A percentile compares a stretch with the other conserved stretches of the same genome.
Evolutionary conservation across 176 grass and related monocot species (phyloP).

Genomic region (Cenchrus americanus): DNA sequence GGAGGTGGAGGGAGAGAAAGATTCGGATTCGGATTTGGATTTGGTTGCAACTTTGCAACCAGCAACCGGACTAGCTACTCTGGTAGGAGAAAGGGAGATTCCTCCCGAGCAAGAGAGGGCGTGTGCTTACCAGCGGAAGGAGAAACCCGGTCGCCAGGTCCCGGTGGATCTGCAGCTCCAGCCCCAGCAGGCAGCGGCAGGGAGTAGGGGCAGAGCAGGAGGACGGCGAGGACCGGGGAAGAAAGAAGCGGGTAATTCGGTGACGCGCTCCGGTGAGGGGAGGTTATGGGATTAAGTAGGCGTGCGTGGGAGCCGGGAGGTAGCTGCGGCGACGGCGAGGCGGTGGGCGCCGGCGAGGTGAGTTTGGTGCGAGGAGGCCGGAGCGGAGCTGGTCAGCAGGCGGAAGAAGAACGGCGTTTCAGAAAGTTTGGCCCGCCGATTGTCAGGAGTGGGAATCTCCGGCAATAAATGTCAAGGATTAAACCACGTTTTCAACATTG

Average conservation of each 20-base stretch:
- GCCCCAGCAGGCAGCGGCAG: neutral
- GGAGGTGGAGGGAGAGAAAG: neutral
- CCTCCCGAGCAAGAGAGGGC: too few relatives aligned
- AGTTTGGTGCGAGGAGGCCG: neutral
- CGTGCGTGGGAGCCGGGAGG: neutral
- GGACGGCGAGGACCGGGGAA: neutral
- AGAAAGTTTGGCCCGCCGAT: neutral
- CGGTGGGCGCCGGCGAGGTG: conserved; percentile 5
- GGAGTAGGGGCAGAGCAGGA: neutral
- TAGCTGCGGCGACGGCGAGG: neutral
- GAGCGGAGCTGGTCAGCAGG: neutral
- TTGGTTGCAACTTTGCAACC: neutral
- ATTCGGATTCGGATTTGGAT: conserved; percentile 1
- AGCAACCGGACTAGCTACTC: neutral
- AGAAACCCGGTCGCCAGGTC: neutral
- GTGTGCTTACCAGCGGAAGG: conserved; percentile 20
- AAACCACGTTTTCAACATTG: conserved; percentile 15
- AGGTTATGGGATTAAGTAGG: neutral
- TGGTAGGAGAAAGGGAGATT: neutral
- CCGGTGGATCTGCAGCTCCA: conserved; percentile 13
- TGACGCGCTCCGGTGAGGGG: neutral
- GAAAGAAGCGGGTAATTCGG: neutral
- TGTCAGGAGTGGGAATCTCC: neutral
- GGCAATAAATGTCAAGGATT: neutral
- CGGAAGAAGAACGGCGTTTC: neutral